Conservation (phyloP, 73 alveolate species). For the Paramecium octaurelia region DNA sequence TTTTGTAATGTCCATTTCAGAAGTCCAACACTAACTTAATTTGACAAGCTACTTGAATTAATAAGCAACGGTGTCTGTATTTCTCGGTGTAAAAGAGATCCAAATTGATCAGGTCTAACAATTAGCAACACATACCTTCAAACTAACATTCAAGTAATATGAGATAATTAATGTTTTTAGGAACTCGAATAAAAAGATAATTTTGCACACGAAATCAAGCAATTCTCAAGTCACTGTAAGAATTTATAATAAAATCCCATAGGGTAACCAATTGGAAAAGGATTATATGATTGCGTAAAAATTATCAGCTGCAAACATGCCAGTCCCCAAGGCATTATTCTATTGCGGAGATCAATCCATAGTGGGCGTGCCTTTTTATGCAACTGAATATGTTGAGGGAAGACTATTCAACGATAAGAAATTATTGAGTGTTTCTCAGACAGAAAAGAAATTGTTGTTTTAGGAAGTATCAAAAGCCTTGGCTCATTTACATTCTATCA, state of each 20-base stretch:
- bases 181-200: neutral
- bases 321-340: neutral
- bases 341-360: neutral
- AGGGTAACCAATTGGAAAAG: neutral
- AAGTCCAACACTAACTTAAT: neutral
- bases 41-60: neutral
- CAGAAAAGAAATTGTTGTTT: neutral
- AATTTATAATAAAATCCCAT: neutral
- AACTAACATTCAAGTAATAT: neutral
- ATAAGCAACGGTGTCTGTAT: neutral
- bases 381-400: neutral
- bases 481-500: neutral
- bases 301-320: neutral
- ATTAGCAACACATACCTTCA: neutral
- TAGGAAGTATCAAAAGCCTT: neutral
- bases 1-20: neutral
- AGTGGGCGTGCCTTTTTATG: neutral
- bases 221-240: neutral
- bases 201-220: neutral
- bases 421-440: neutral
- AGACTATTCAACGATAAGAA: neutral
- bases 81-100: neutral
- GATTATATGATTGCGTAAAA: neutral
- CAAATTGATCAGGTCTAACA: neutral
- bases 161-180: neutral